Percentiles rank a stretch among this genome's conserved stretches.
Conservation (phyloP, 352 stramenopile genomes). For the Blastocystis hominis region DNA sequence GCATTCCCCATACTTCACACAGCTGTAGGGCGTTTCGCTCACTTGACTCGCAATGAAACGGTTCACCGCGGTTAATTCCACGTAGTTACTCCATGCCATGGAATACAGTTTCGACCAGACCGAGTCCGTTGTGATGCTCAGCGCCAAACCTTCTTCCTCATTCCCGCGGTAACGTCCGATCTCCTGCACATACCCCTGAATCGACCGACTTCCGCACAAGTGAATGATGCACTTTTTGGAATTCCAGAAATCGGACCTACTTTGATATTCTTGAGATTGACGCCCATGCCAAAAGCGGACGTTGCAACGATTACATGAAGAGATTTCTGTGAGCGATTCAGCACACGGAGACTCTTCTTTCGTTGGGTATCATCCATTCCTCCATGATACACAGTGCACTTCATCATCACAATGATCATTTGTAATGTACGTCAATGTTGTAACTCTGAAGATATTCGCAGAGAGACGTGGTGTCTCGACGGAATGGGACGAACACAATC, state of each 20-base stretch:
- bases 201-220: slow-evolving; percentile 1
- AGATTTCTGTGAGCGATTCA: not conserved
- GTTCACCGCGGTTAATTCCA: not conserved
- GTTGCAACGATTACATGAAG: slow-evolving; percentile 22
- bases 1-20: not conserved
- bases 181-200: slow-evolving; percentile 43
- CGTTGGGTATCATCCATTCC: not conserved
- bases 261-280: slow-evolving; percentile 19
- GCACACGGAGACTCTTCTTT: slow-evolving; percentile 37
- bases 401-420: not conserved
- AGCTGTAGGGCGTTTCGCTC: too few relatives aligned
- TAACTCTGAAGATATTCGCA: slow-evolving; percentile 47
- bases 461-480: not conserved
- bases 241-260: not conserved
- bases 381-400: slow-evolving; percentile 22
- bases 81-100: not conserved
- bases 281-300: slow-evolving; percentile 33
- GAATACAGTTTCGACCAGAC: not conserved
- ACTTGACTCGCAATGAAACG: not conserved
- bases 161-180: slow-evolving; percentile 7
- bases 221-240: slow-evolving; percentile 4
- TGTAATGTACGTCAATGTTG: not conserved
- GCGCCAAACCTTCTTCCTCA: not conserved
- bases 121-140: not conserved
- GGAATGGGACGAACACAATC: slow-evolving; percentile 43